Conservation (phyloP, 2,329 filamentous ascomycete genomes). For the Macrophomina phaseolina region DNA sequence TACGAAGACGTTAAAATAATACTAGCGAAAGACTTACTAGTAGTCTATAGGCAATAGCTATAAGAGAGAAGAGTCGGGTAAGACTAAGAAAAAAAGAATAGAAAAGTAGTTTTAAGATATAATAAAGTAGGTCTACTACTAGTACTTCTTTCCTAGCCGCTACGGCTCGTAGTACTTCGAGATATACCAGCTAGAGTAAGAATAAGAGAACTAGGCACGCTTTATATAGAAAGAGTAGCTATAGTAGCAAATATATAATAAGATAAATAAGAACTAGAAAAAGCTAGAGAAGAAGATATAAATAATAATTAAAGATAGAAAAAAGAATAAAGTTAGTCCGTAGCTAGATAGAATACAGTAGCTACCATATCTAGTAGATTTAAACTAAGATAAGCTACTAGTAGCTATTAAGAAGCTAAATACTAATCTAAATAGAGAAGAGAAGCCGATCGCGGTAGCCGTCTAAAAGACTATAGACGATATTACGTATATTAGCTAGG, state of each 20-base stretch:
- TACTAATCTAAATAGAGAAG: conserved; percentile 7
- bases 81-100: neutral
- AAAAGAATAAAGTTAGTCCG: conserved; percentile 28
- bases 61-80: neutral
- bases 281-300: conserved; percentile 5
- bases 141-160: conserved; percentile 26
- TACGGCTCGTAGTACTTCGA: conserved; percentile 29
- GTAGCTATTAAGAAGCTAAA: conserved; percentile 29
- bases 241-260: conserved; percentile 25
- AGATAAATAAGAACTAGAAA: conserved; percentile 19
- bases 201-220: neutral
- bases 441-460: conserved; percentile 29
- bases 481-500: conserved; percentile 31
- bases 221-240: conserved; percentile 17
- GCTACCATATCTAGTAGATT: conserved; percentile 31
- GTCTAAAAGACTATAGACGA: conserved; percentile 32
- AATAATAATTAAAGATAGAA: neutral
- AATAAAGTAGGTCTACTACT: conserved; percentile 24
- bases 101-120: neutral
- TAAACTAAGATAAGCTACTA: conserved; percentile 30
- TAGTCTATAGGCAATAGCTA: conserved; percentile 20
- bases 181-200: conserved; percentile 9
- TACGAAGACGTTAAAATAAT: conserved; percentile 11
- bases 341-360: conserved; percentile 27
- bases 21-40: conserved; percentile 24